Evolutionary conservation across 257 asterid genomes (phyloP), one percentile per base, ranked within the genome.

Genomic region (Coffea eugenioides): DNA sequence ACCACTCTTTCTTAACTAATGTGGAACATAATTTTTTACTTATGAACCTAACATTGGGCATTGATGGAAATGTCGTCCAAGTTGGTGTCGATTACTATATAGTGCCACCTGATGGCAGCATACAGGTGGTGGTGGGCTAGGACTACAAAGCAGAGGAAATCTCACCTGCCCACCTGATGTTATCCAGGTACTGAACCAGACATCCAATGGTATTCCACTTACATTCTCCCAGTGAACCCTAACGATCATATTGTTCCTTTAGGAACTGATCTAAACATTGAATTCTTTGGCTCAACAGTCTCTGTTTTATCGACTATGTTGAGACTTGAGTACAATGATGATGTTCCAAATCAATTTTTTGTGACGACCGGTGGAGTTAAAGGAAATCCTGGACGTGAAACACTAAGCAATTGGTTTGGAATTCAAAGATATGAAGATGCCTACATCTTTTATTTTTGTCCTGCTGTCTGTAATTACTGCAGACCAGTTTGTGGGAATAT

Each of bases 61-160:
- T 79, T 10, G 83, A 74, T 23, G 85, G 88, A 23, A 83, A 89
- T 0, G 3, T 48, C 0, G 59, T 89, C 73, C 81, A 48, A 6
- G 77, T 81, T 0, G 93, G 91, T 8, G 74, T 45, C n/a, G 71
- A 84, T 36, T 92, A 90, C 83, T 85, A 85, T 84, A 80, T 86
- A 6, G 31, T 92, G 71, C 94, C 95, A 1, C 87, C 86, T 1
- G 16, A 84, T 39, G 92, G 91, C 4, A 93, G 91, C 71, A 62
- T 16, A 64, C 77, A 16, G 51, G 89, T 14, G 97, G 95, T 4
- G 97, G 97, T 0, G 97, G 95, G n/a, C 87, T 92, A 43, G 86
- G 90, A 12, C 77, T 88, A 62, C 80, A 76, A 78, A 62, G 78
- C 81, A 61, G 79, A 61, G 79, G 31, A 31, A 84, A 87, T 80